phyloP scores from a whole-genome alignment of 148 eudicot species.

The Nepenthes gracilis region DNA sequence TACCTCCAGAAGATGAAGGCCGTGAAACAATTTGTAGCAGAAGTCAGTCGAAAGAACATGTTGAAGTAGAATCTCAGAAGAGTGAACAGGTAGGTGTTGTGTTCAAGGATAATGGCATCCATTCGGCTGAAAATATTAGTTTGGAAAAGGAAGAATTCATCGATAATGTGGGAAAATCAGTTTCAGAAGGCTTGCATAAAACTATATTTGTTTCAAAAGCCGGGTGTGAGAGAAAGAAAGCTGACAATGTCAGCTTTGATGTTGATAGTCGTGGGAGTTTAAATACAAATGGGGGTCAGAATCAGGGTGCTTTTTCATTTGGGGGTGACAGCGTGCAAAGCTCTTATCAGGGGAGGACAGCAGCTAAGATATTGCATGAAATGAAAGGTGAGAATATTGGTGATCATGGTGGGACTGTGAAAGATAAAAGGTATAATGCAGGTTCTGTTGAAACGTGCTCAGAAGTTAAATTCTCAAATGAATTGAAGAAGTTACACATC shows the following conservation, averaged over 20 bases:
- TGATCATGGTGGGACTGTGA: slow-evolving; percentile 7
- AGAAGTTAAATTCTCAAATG: slow-evolving; percentile 38
- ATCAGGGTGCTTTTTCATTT: slow-evolving; percentile 18
- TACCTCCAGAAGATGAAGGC: slow-evolving; percentile 1
- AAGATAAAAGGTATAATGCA: slow-evolving; percentile 4
- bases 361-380: slow-evolving; percentile 9
- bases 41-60: neutral
- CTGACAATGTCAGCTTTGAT: too few species aligned
- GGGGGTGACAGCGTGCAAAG: slow-evolving; percentile 11
- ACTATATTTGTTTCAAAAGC: slow-evolving; percentile 3
- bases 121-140: slow-evolving; percentile 1
- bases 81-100: neutral
- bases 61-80: neutral
- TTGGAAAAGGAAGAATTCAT: slow-evolving; percentile 4
- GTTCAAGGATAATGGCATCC: neutral
- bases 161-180: slow-evolving; percentile 9
- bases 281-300: slow-evolving; percentile 6
- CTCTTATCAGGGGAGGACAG: slow-evolving; percentile 2
- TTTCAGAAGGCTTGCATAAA: slow-evolving; percentile 4
- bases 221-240: too few species aligned
- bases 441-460: slow-evolving; percentile 4
- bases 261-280: too few species aligned
- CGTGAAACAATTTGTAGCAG: neutral
- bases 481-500: slow-evolving; percentile 41
- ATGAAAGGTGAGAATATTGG: slow-evolving; percentile 8